A percentile compares a stretch with the other conserved stretches of the same genome.
These are phyloP conservation scores for Aspergillus chevalieri DNA, from an alignment of 2,329 filamentous ascomycete species.

Conservation along the genomic window DNA sequence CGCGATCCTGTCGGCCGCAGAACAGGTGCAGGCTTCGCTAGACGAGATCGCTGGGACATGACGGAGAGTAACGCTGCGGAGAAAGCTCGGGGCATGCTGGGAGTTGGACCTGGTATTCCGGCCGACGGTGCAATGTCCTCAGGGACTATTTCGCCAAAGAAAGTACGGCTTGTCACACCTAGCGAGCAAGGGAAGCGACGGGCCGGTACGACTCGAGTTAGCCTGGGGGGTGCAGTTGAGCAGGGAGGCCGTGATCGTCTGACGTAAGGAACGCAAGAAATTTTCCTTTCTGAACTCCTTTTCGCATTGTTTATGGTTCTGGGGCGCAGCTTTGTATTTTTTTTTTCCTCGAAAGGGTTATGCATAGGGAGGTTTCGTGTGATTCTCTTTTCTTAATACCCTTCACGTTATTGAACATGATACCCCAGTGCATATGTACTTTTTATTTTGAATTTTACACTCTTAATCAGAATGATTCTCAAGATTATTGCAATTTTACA, in stretches of 20 bases:
- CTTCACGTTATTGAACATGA: no score
- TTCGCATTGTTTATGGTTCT: not conserved
- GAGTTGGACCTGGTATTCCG: constrained; percentile 21
- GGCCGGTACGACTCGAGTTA: constrained; percentile 12
- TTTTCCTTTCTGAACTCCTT: not conserved
- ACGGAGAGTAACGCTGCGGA: constrained; percentile 43
- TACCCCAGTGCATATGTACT: no score
- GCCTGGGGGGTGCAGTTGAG: constrained; percentile 10
- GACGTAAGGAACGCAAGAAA: not conserved
- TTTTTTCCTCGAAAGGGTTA: no score
- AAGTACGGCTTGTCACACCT: constrained; percentile 40
- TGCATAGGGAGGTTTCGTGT: no score
- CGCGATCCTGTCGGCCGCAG: constrained; percentile 28
- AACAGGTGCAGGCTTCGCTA: constrained; percentile 31
- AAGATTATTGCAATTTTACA: no score
- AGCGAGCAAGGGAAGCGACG: constrained; percentile 33
- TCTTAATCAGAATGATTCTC: no score
- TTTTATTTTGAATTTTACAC: no score
- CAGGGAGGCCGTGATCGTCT: constrained; percentile 2
- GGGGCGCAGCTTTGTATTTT: not conserved
- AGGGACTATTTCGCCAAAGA: constrained; percentile 37
- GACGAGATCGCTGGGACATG: constrained; percentile 40
- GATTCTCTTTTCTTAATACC: no score
- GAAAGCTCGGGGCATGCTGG: constrained; percentile 40
- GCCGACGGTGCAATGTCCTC: constrained; percentile 18